A percentile compares a stretch with the other conserved stretches of the same genome.
Conservation (phyloP, 1,139 yeast genomes). For the Pichia sp. region DNA sequence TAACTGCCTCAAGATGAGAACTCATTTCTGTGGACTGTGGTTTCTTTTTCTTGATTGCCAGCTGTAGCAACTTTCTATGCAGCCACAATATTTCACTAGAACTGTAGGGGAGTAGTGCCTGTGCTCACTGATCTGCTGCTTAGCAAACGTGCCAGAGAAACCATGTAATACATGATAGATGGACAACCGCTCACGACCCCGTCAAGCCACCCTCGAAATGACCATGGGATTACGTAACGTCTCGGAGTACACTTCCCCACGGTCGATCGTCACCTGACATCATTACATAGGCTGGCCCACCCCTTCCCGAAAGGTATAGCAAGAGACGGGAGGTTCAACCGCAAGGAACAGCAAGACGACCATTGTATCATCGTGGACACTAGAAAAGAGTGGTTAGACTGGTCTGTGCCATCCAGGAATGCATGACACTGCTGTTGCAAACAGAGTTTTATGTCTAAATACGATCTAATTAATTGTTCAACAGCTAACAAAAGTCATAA, state of each 20-base stretch:
- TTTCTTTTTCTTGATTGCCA: background rate
- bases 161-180: background rate
- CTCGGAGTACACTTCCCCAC: background rate
- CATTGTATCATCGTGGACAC: too few species aligned
- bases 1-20: background rate
- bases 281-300: background rate
- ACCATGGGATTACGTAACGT: background rate
- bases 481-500: background rate
- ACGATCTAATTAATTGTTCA: background rate
- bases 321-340: too few species aligned
- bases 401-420: too few species aligned
- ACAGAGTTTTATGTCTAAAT: background rate
- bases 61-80: background rate
- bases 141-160: too few species aligned
- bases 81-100: background rate
- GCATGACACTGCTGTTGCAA: too few species aligned
- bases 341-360: too few species aligned
- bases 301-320: too few species aligned
- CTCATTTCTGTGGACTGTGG: background rate
- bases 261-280: conserved; percentile 1
- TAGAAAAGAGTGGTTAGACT: too few species aligned
- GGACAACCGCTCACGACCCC: background rate
- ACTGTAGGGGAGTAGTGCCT: too few species aligned
- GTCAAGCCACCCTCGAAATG: background rate
- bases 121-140: too few species aligned